Evolutionary conservation across 345 rosid genomes (phyloP), one percentile per base, ranked within the genome.

Genomic region (Brassica juncea): DNA sequence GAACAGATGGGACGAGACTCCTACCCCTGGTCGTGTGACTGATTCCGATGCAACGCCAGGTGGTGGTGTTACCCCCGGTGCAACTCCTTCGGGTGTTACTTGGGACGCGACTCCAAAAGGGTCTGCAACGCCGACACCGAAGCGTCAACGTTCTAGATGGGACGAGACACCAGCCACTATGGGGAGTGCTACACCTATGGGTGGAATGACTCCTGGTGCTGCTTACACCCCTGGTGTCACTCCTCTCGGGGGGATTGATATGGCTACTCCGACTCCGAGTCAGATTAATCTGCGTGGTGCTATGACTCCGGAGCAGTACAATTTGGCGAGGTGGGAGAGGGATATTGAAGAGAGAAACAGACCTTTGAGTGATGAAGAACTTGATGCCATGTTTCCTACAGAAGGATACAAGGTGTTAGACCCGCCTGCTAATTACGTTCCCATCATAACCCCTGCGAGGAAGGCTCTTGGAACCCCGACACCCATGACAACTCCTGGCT

Each of bases 1-100:
- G 82, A 93, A 93, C 79, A 86, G 98, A 47, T 96, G 98, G 99
- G 99, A 96, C 42, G 99, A 96, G 81, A 93, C 98, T 6, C 99
- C 99, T 2, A 96, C 98, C 0, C 99, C 99, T 0, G 99, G 99
- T 2, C 86, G 99, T 47, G 25, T 90, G 16, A 90, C 86, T 2
- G 99, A 96, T 85, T 87, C 97, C 0, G 98, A 91, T 85, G 96
- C 94, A 2, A 93, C 99, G 19, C 99, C 99, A 12, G 84, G 88
- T 9, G 99, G 88, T 69, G 91, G 92, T 27, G 94, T 61, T 21
- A 93, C 98, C 4, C 98, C 97, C 1, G 97, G 99, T 25, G 97
- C 98, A 2, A 95, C 99, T 10, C 99, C 98, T 25, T 89, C 93
- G 6, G 98, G 99, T 54, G 90, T 89, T 82, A 84, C 97, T 63